These are phyloP conservation scores for Botrytis aclada DNA, from an alignment of 2,329 filamentous ascomycete genomes.

Conservation along the genomic window DNA sequence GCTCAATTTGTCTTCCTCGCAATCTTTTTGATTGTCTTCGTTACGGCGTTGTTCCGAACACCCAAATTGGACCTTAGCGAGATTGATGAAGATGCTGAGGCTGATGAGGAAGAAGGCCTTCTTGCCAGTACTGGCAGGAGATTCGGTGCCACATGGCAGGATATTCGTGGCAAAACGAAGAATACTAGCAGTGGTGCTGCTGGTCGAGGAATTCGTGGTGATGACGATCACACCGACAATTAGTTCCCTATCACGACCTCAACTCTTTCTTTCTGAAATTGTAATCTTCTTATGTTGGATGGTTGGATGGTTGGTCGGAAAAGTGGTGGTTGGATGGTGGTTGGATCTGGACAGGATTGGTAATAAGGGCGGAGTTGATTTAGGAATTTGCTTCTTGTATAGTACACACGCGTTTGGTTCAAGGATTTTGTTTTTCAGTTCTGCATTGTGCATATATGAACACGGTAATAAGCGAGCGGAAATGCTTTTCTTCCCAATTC, in stretches of 20 bases:
- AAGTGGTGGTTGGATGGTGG: neutral
- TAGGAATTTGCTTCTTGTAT: neutral
- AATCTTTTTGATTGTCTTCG: conserved; percentile 77
- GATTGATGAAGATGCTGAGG: conserved; percentile 84
- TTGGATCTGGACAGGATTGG: neutral
- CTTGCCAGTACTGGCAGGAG: conserved; percentile 78
- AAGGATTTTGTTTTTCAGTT: neutral
- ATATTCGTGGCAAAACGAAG: conserved; percentile 58
- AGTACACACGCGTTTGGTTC: neutral
- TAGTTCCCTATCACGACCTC: neutral
- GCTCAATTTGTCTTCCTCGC: conserved; percentile 88
- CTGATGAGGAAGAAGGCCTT: conserved; percentile 89
- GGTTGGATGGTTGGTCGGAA: neutral
- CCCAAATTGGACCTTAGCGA: conserved; percentile 74
- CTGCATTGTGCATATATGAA: neutral
- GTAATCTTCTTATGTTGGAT: neutral
- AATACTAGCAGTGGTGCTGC: conserved; percentile 25
- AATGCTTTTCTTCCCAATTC: neutral
- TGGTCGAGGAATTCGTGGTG: conserved; percentile 27
- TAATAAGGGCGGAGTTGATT: conserved; percentile 3
- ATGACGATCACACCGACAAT: conserved; percentile 24
- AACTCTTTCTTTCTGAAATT: neutral
- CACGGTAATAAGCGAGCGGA: neutral
- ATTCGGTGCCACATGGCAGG: conserved; percentile 85
- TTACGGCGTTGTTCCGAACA: conserved; percentile 75